phyloP scores from a whole-genome alignment of 73 alveolate species.

The Symbiodinium pilosum region DNA sequence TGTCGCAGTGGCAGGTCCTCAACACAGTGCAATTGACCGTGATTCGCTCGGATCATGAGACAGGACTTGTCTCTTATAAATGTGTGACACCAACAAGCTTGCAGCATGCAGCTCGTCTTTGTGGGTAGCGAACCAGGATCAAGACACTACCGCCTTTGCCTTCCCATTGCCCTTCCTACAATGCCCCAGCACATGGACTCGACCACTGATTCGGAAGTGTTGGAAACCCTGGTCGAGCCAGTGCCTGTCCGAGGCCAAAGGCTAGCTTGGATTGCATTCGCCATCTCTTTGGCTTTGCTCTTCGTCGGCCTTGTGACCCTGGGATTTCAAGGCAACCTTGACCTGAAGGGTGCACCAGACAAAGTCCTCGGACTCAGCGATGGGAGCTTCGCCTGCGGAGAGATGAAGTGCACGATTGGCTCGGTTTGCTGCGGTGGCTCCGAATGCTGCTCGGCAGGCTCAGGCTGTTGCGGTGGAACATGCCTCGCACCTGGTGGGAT shows the following conservation, averaged over 20 bases:
- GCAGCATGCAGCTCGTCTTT: too few species aligned
- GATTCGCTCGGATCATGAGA: too few species aligned
- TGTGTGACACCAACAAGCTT: too few species aligned
- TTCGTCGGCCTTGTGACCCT: background rate
- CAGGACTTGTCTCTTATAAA: too few species aligned
- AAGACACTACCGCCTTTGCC: too few species aligned
- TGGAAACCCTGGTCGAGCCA: background rate
- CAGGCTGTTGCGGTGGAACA: background rate
- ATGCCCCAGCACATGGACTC: too few species aligned
- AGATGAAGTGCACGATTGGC: background rate
- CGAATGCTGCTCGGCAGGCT: conserved; percentile 2
- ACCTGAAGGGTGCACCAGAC: background rate
- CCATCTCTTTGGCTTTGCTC: background rate
- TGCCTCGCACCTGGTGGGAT: background rate
- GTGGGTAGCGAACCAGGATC: too few species aligned
- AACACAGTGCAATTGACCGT: too few species aligned
- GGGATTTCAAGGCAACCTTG: background rate
- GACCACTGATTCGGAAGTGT: background rate
- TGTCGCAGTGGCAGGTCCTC: too few species aligned
- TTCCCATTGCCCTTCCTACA: too few species aligned
- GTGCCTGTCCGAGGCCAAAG: background rate
- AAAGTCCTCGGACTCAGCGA: background rate
- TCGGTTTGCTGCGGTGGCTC: background rate
- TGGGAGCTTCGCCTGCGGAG: background rate
- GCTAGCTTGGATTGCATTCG: background rate